Evolutionary conservation across 1,284 basidiomycete species (phyloP).

Genomic region (Agroathelia rolfsii): DNA sequence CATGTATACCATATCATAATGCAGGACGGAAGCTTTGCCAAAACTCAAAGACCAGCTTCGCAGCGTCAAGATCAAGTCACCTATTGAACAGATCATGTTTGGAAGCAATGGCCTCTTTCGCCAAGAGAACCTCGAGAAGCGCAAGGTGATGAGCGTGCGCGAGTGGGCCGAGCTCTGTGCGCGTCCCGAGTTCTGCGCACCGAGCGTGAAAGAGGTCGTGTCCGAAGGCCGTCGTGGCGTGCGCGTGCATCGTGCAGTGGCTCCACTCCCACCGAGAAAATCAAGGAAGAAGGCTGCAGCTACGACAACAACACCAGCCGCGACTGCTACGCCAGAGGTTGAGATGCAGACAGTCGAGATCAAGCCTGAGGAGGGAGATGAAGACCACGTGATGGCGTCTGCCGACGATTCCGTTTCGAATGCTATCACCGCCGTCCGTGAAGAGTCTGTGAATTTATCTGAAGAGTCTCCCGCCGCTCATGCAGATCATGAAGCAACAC

Average conservation of each 20-base stretch:
- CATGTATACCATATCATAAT: slow-evolving; percentile 1
- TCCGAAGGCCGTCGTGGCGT: slow-evolving; percentile 28
- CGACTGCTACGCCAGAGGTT: slow-evolving; percentile 23
- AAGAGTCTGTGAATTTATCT: too few species aligned
- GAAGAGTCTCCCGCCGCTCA: too few species aligned
- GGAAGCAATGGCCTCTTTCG: slow-evolving; percentile 81
- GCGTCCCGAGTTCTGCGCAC: slow-evolving; percentile 58
- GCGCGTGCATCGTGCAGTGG: too few species aligned
- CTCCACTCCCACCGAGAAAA: slow-evolving; percentile 20
- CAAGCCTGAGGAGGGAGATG: slow-evolving; percentile 19
- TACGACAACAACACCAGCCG: too few species aligned
- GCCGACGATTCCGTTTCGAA: too few species aligned
- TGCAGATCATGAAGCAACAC: too few species aligned
- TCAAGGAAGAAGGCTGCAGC: slow-evolving; percentile 14
- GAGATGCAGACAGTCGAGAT: slow-evolving; percentile 14
- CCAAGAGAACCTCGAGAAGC: slow-evolving; percentile 87
- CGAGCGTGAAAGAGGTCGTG: slow-evolving; percentile 61
- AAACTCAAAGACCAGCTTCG: slow-evolving; percentile 57
- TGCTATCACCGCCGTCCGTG: too few species aligned
- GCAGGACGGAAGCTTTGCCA: slow-evolving; percentile 68
- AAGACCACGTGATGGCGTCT: too few species aligned
- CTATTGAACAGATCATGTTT: slow-evolving; percentile 88
- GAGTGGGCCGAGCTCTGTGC: slow-evolving; percentile 82
- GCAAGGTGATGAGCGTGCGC: slow-evolving; percentile 70
- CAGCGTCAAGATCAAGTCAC: slow-evolving; percentile 70